phyloP scores from a whole-genome alignment of 768 basidiomycete genomes.

The Rhodosporidiobolus sp. region DNA sequence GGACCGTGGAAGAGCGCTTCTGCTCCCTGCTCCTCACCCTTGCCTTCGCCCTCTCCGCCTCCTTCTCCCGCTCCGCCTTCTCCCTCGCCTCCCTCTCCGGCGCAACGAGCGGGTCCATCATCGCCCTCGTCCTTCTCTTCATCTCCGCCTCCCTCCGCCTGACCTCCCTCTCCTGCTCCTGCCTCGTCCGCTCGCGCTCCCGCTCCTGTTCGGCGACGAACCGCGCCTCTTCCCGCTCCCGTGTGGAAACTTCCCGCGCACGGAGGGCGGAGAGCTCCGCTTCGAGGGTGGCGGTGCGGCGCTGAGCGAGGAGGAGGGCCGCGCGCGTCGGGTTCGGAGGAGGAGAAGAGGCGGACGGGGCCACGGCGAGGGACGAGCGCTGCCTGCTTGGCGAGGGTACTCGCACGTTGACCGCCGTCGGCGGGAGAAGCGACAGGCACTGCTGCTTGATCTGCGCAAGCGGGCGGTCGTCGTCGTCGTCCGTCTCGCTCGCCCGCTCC shows the following conservation, averaged over 20 bases:
- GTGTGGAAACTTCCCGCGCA: neutral
- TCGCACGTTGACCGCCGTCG: neutral
- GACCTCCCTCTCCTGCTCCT: too few relatives aligned
- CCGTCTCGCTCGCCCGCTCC: neutral
- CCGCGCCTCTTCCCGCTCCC: neutral
- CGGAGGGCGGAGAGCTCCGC: neutral
- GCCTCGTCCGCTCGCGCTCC: neutral
- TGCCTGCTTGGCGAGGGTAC: neutral
- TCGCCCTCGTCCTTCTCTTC: neutral
- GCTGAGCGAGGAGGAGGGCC: neutral
- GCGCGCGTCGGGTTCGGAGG: neutral
- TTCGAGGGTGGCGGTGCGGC: neutral
- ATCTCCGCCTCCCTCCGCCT: neutral
- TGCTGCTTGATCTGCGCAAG: neutral
- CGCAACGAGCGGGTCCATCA: neutral
- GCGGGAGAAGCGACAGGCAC: neutral
- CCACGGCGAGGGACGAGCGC: neutral
- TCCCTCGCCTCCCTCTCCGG: neutral
- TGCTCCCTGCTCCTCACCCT: neutral
- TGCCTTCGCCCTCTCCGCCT: neutral
- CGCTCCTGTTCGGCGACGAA: neutral
- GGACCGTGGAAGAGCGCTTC: neutral
- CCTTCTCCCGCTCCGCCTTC: neutral
- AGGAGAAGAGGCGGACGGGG: neutral
- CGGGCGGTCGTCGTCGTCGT: constrained; percentile 5